A percentile compares a stretch with the other conserved stretches of the same genome.
Evolutionary conservation across 2,329 filamentous ascomycete genomes (phyloP).

Genomic region (Diaporthe longicolla): DNA sequence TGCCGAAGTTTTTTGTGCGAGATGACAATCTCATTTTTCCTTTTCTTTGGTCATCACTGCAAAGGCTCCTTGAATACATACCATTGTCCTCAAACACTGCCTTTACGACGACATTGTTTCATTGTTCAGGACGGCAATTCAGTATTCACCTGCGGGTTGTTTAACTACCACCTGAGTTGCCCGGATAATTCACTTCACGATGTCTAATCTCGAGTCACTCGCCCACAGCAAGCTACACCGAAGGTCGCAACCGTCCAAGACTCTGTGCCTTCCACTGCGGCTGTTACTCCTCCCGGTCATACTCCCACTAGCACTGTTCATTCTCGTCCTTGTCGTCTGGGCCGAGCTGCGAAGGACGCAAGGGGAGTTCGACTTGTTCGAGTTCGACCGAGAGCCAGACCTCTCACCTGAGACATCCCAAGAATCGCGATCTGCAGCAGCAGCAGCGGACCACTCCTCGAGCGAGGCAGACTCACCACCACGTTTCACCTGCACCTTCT

Average conservation of each 20-base stretch:
- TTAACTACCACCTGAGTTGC: too few relatives aligned
- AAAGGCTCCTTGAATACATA: not conserved
- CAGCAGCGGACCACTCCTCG: too few relatives aligned
- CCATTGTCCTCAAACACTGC: not conserved
- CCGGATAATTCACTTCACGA: not conserved
- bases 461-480: not conserved
- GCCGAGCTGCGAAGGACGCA: too few relatives aligned
- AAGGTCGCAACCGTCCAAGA: accelerated
- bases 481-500: too few relatives aligned
- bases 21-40: not conserved
- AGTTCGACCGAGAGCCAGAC: too few relatives aligned
- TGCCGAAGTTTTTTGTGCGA: not conserved
- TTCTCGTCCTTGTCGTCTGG: too few relatives aligned
- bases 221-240: too few relatives aligned
- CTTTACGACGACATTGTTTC: not conserved
- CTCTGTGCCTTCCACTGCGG: not conserved
- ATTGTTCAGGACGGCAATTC: too few relatives aligned
- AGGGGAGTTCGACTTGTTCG: too few relatives aligned
- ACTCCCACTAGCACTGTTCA: not conserved
- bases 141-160: not conserved
- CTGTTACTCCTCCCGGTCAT: not conserved
- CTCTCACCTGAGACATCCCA: not conserved
- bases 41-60: not conserved
- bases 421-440: too few relatives aligned
- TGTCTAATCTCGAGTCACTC: not conserved